Evolutionary conservation across 257 asterid genomes (phyloP).

Genomic region (Solanum tacnaense): DNA sequence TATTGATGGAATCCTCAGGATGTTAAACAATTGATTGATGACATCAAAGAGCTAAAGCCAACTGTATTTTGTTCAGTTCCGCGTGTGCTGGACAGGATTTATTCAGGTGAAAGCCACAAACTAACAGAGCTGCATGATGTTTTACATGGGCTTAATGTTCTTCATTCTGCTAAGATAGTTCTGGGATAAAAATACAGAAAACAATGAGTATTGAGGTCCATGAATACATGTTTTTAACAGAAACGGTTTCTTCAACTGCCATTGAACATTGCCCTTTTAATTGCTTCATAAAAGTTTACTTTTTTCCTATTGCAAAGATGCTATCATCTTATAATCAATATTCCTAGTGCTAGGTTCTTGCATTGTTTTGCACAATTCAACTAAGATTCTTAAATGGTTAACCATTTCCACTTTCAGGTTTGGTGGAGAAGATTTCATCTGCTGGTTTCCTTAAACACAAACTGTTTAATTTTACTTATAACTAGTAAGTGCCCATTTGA

Average conservation of each 20-base stretch:
- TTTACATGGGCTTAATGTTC: neutral
- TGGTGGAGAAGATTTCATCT: conserved; percentile 59
- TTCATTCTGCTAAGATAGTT: neutral
- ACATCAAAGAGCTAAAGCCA: conserved; percentile 73
- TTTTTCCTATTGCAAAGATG: neutral
- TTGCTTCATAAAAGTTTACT: neutral
- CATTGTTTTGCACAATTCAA: neutral
- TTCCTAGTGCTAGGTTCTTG: neutral
- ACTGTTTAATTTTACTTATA: conserved; percentile 56
- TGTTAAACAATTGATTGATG: conserved; percentile 48
- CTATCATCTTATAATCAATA: neutral
- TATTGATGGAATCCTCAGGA: conserved; percentile 32
- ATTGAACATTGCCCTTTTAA: neutral
- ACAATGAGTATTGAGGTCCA: neutral
- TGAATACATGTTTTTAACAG: neutral
- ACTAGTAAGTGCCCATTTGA: conserved; percentile 39
- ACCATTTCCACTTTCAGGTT: conserved; percentile 27
- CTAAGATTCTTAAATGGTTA: neutral
- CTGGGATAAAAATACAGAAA: neutral
- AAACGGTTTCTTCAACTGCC: neutral
- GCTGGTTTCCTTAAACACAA: conserved; percentile 39
- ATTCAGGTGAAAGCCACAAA: conserved; percentile 35
- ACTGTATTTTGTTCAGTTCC: conserved; percentile 64
- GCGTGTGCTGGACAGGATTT: conserved; percentile 73
- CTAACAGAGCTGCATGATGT: neutral